These are phyloP conservation scores for Aegilops longissima DNA, from an alignment of 176 grass and related monocot genomes.

Conservation along the genomic window DNA sequence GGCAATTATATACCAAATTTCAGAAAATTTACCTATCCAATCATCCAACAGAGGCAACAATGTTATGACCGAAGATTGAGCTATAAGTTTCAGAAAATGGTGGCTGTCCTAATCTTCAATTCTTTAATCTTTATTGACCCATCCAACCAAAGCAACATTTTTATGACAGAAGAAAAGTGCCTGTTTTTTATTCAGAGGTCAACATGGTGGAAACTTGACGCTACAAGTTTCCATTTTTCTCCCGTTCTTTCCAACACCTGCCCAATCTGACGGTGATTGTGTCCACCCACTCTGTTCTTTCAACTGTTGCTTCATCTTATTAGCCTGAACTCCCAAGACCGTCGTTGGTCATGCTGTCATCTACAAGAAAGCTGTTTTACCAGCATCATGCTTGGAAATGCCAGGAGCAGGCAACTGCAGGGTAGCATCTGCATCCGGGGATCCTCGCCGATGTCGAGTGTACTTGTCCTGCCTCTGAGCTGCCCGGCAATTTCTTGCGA, in stretches of 20 bases:
- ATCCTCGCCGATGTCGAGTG: no score
- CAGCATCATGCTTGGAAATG: no score
- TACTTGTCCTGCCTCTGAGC: no score
- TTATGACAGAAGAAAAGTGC: background rate
- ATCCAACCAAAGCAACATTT: background rate
- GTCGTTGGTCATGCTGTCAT: no score
- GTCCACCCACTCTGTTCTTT: background rate
- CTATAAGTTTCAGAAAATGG: background rate
- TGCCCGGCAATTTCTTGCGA: no score
- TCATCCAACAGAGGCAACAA: background rate
- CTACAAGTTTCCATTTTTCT: background rate
- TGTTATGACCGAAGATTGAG: background rate
- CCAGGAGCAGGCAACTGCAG: no score
- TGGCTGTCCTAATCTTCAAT: background rate
- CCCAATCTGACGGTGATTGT: background rate
- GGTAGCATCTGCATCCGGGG: no score
- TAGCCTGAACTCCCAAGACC: background rate
- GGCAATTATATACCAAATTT: background rate
- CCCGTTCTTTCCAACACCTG: background rate
- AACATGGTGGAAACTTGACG: background rate
- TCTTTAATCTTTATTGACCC: background rate
- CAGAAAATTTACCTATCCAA: no score
- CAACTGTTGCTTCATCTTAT: background rate
- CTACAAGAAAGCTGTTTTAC: no score
- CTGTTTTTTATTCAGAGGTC: background rate